Percentiles rank a stretch among this genome's conserved stretches.
Conservation (phyloP, 495 filamentous ascomycete species). For the Trichoderma orchidacearum region DNA sequence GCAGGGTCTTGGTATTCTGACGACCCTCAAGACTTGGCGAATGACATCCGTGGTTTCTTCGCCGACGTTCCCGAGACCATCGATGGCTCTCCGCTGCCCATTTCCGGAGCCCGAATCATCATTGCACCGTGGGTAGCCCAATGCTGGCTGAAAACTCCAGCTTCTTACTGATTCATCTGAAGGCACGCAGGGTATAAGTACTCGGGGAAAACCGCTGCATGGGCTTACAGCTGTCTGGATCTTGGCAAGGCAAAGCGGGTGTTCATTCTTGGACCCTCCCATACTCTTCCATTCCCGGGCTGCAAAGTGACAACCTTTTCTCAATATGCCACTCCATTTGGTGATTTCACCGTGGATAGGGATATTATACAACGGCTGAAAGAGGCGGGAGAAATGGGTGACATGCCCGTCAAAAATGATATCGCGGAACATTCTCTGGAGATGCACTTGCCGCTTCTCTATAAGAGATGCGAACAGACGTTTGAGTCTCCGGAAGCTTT, state of each 20-base stretch:
- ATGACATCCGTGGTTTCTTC: slow-evolving; percentile 72
- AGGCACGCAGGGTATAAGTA: slow-evolving; percentile 96
- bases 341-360: slow-evolving; percentile 61
- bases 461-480: slow-evolving; percentile 59
- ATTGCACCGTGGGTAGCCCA: slow-evolving; percentile 75
- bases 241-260: slow-evolving; percentile 69
- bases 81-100: slow-evolving; percentile 47
- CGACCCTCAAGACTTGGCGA: slow-evolving; percentile 39
- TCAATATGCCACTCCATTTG: slow-evolving; percentile 75
- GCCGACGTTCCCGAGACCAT: slow-evolving; percentile 51
- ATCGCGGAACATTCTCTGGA: slow-evolving; percentile 90
- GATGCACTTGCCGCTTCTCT: slow-evolving; percentile 91
- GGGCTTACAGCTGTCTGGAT: slow-evolving; percentile 87
- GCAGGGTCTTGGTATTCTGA: slow-evolving; percentile 81
- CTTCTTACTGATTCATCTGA: slow-evolving; percentile 4
- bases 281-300: slow-evolving; percentile 67
- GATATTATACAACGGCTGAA: slow-evolving; percentile 49
- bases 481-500: slow-evolving; percentile 35
- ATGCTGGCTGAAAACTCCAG: neutral
- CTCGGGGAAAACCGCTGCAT: slow-evolving; percentile 85
- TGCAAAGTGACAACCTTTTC: slow-evolving; percentile 65
- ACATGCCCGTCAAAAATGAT: slow-evolving; percentile 57
- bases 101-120: slow-evolving; percentile 68
- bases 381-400: slow-evolving; percentile 51
- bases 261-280: slow-evolving; percentile 89